Percentiles rank a stretch among this genome's conserved stretches.
phyloP scores from a whole-genome alignment of 169 alveolate species.

The Neospora caninum region DNA sequence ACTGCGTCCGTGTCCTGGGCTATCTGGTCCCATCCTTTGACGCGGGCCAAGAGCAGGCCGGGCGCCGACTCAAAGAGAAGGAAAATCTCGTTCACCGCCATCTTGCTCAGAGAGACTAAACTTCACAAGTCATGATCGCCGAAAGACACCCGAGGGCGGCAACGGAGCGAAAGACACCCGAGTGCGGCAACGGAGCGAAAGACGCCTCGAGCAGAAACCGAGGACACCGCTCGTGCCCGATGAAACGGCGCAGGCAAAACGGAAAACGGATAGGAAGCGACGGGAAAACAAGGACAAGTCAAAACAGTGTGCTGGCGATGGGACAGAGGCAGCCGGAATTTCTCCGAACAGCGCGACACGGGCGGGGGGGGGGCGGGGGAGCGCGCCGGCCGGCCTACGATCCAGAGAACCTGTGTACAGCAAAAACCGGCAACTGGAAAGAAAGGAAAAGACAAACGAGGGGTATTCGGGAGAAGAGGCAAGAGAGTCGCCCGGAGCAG shows the following conservation, averaged over 20 bases:
- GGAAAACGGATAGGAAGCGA: background rate
- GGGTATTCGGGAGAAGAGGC: background rate
- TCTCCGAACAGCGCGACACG: too few relatives aligned
- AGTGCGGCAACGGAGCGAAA: background rate
- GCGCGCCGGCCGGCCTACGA: too few relatives aligned
- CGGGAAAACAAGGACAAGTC: background rate
- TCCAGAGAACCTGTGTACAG: background rate
- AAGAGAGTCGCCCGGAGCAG: too few relatives aligned
- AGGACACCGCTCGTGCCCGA: too few relatives aligned
- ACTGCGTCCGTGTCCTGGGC: constrained; percentile 64
- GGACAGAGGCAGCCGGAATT: too few relatives aligned
- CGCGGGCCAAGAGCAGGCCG: constrained; percentile 75
- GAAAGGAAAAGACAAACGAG: background rate
- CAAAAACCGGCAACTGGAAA: background rate
- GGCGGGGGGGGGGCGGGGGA: too few relatives aligned
- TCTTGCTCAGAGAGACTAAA: background rate
- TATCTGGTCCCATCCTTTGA: constrained; percentile 74
- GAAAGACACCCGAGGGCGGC: too few relatives aligned
- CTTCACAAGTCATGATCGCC: background rate
- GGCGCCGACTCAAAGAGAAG: constrained; percentile 72
- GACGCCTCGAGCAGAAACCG: background rate
- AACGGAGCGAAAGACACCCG: background rate
- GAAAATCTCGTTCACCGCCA: constrained; percentile 48
- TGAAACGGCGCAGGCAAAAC: too few relatives aligned
- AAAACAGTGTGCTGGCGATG: background rate